Evolutionary conservation across 1,284 basidiomycete species (phyloP).

Genomic region (Schizopora paradoxa): DNA sequence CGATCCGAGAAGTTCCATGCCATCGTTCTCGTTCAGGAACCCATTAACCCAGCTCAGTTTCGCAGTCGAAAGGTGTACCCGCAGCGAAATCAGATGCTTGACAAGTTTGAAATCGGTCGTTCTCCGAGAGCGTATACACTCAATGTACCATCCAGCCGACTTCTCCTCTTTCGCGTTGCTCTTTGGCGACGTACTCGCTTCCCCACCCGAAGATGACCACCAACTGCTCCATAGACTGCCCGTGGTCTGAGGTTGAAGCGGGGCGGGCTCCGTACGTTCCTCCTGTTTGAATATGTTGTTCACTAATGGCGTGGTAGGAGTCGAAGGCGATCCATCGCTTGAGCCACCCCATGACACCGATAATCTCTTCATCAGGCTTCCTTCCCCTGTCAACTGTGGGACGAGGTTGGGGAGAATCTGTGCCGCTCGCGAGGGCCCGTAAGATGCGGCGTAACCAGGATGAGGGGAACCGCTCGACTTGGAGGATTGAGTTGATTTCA

Average conservation of each 20-base stretch:
- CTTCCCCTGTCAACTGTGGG: slow-evolving; percentile 65
- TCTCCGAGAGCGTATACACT: slow-evolving; percentile 48
- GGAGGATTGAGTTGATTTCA: slow-evolving; percentile 29
- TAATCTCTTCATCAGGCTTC: slow-evolving; percentile 65
- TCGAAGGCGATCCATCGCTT: slow-evolving; percentile 20
- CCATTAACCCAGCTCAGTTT: slow-evolving; percentile 74
- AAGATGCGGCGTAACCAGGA: slow-evolving; percentile 43
- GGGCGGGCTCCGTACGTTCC: slow-evolving; percentile 22
- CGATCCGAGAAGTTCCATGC: slow-evolving; percentile 57
- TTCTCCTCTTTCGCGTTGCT: slow-evolving; percentile 37
- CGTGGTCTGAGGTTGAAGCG: slow-evolving; percentile 61
- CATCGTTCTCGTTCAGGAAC: slow-evolving; percentile 63
- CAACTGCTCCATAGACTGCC: slow-evolving; percentile 72
- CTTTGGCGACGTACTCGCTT: slow-evolving; percentile 31
- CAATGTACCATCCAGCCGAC: slow-evolving; percentile 56
- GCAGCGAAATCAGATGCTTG: slow-evolving; percentile 79
- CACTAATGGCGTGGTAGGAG: too few relatives aligned
- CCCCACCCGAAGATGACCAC: slow-evolving; percentile 63
- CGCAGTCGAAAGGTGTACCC: slow-evolving; percentile 82
- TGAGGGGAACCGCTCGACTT: slow-evolving; percentile 26
- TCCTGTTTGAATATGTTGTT: slow-evolving; percentile 32
- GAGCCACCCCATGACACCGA: slow-evolving; percentile 66
- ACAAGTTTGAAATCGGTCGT: slow-evolving; percentile 55
- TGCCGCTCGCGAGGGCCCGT: slow-evolving; percentile 54
- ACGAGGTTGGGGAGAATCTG: slow-evolving; percentile 53